Percentiles rank a stretch among this genome's conserved stretches.
Evolutionary conservation across 2,329 filamentous ascomycete species (phyloP).

Genomic region (Colletotrichum aenigma): DNA sequence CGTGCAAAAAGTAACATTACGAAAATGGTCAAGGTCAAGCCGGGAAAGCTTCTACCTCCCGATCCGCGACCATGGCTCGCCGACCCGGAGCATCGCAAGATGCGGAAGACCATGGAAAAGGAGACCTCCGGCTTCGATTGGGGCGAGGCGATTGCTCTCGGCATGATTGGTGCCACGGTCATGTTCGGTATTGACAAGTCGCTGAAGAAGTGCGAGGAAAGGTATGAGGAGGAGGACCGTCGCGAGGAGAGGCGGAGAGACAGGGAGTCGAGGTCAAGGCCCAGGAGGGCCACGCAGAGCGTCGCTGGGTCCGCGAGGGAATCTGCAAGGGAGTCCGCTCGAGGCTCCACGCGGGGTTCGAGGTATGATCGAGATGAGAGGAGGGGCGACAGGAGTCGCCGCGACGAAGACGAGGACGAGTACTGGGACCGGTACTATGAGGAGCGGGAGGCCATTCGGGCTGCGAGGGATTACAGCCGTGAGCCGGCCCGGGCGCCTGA

Average conservation of each 20-base stretch:
- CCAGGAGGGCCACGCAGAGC: background rate
- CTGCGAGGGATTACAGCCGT: constrained; percentile 5
- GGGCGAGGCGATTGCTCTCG: constrained; percentile 42
- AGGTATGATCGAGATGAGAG: background rate
- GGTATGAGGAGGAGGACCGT: constrained; percentile 15
- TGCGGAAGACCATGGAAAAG: constrained; percentile 43
- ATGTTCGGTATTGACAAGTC: constrained; percentile 46
- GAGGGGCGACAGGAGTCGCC: background rate
- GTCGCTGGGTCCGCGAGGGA: background rate
- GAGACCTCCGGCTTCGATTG: constrained; percentile 43
- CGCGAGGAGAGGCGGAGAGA: constrained; percentile 10
- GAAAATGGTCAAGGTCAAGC: constrained; percentile 16
- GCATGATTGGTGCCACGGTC: constrained; percentile 36
- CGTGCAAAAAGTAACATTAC: background rate
- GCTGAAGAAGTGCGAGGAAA: constrained; percentile 29
- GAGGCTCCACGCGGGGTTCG: background rate
- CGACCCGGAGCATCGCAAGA: constrained; percentile 38
- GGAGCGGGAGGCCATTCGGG: background rate
- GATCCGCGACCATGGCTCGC: constrained; percentile 40
- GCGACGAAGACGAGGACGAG: background rate
- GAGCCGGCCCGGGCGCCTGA: constrained; percentile 1
- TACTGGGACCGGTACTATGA: constrained; percentile 5
- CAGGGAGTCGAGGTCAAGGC: background rate
- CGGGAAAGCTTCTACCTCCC: constrained; percentile 23
- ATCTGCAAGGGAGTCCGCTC: background rate